phyloP scores from a whole-genome alignment of 352 stramenopile genomes.

The Globisporangium solare region DNA sequence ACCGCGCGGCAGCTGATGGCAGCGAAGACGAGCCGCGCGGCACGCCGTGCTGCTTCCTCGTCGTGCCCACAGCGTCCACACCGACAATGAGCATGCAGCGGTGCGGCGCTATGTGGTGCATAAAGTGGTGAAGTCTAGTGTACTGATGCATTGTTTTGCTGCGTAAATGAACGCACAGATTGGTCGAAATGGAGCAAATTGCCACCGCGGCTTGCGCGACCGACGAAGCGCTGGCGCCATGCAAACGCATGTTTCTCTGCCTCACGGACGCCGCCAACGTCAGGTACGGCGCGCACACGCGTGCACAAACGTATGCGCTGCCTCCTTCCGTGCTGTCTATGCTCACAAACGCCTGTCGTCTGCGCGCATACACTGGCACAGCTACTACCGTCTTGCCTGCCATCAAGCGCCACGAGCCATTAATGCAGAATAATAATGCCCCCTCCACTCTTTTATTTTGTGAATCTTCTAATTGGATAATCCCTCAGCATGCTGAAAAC shows the following conservation, averaged over 20 bases:
- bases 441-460: too few species aligned
- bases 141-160: neutral
- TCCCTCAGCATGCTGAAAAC: too few species aligned
- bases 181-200: conserved; percentile 33
- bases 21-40: conserved; percentile 9
- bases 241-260: conserved; percentile 34
- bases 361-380: conserved; percentile 7
- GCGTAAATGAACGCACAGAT: conserved; percentile 11
- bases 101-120: conserved; percentile 10
- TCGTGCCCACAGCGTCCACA: conserved; percentile 21
- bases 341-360: neutral
- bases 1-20: conserved; percentile 15
- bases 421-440: too few species aligned
- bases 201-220: conserved; percentile 14
- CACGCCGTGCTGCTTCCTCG: conserved; percentile 30
- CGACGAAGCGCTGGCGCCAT: neutral
- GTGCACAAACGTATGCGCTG: neutral
- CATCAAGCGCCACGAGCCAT: conserved; percentile 3
- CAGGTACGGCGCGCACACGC: conserved; percentile 23
- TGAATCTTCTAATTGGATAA: too few species aligned
- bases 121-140: neutral
- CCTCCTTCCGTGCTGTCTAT: neutral
- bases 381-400: conserved; percentile 38
- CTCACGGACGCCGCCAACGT: conserved; percentile 44
- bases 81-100: conserved; percentile 33